These are phyloP conservation scores for Nothopassalora personata DNA, from an alignment of 2,329 filamentous ascomycete genomes.

Conservation along the genomic window DNA sequence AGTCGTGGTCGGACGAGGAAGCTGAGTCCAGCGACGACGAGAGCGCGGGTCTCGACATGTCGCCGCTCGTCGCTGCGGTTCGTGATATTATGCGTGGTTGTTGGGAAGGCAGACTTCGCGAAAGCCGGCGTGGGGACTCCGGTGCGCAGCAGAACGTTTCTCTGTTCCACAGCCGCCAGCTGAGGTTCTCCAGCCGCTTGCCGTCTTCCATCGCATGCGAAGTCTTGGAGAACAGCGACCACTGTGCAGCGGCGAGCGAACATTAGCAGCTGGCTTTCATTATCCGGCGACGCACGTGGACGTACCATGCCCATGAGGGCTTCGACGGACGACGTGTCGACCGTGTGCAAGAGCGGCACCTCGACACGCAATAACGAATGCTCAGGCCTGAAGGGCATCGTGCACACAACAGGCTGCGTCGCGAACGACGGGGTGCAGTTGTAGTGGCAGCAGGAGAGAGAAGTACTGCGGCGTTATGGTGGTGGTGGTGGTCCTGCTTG, in stretches of 20 bases:
- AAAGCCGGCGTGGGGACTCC: slow-evolving; percentile 38
- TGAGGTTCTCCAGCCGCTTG: slow-evolving; percentile 86
- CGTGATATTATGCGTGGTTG: slow-evolving; percentile 17
- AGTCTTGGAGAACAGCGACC: slow-evolving; percentile 83
- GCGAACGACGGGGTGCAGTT: slow-evolving; percentile 2
- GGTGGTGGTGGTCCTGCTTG: not conserved
- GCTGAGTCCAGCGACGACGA: slow-evolving; percentile 44
- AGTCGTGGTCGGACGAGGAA: slow-evolving; percentile 37
- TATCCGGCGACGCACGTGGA: slow-evolving; percentile 7
- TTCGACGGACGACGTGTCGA: slow-evolving; percentile 87
- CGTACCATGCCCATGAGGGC: slow-evolving; percentile 79
- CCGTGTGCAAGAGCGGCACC: slow-evolving; percentile 84
- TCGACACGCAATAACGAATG: slow-evolving; percentile 87
- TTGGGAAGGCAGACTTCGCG: slow-evolving; percentile 8
- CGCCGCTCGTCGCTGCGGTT: slow-evolving; percentile 8
- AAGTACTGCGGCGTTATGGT: not conserved
- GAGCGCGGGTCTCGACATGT: slow-evolving; percentile 36
- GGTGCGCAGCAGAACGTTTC: slow-evolving; percentile 84
- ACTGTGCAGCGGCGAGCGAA: slow-evolving; percentile 19
- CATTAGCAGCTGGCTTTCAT: slow-evolving; percentile 3
- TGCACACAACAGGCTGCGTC: slow-evolving; percentile 25
- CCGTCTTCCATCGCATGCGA: slow-evolving; percentile 92
- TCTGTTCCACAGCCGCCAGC: slow-evolving; percentile 91
- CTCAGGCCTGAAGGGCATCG: slow-evolving; percentile 78
- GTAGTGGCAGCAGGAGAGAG: not conserved